Percentiles rank a stretch among this genome's conserved stretches.
phyloP scores from a whole-genome alignment of 805 yeast species.

The Kodamaea lidongshanica region DNA sequence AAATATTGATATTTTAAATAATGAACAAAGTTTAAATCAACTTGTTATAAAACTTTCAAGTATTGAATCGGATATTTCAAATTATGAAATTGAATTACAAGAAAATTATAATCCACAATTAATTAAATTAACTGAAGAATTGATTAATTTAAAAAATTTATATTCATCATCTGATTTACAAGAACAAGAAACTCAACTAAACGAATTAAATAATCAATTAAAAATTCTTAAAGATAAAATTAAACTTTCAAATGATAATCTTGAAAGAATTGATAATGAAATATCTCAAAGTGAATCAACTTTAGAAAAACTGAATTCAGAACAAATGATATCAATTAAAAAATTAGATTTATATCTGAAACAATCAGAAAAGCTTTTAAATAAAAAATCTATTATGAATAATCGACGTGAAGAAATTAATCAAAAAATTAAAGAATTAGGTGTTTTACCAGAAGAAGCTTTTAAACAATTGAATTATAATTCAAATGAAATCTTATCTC shows the following conservation, averaged over 20 bases:
- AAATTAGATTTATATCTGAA: conserved; percentile 58
- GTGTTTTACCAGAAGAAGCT: conserved; percentile 86
- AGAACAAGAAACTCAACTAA: conserved; percentile 20
- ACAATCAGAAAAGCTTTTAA: conserved; percentile 55
- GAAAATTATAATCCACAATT: conserved; percentile 52
- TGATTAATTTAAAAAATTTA: conserved; percentile 5
- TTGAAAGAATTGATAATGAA: conserved; percentile 24
- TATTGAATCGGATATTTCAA: conserved; percentile 43
- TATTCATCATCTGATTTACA: conserved; percentile 9
- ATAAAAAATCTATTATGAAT: conserved; percentile 53
- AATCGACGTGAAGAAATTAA: conserved; percentile 67
- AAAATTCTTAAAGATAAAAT: conserved; percentile 24
- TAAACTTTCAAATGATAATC: conserved; percentile 19
- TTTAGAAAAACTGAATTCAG: conserved; percentile 47
- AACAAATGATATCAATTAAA: conserved; percentile 48
- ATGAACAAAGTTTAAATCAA: conserved; percentile 37
- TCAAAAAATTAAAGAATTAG: conserved; percentile 70
- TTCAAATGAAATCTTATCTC: conserved; percentile 48
- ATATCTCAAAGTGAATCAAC: conserved; percentile 31
- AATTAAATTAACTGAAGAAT: conserved; percentile 8
- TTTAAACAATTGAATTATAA: conserved; percentile 41
- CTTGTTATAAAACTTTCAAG: conserved; percentile 35
- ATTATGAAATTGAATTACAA: conserved; percentile 49
- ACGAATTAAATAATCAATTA: conserved; percentile 19
- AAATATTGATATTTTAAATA: conserved; percentile 26